Percentiles rank a stretch among this genome's conserved stretches.
phyloP scores from a whole-genome alignment of 352 stramenopile species.

The Ochromonadaceae sp. region DNA sequence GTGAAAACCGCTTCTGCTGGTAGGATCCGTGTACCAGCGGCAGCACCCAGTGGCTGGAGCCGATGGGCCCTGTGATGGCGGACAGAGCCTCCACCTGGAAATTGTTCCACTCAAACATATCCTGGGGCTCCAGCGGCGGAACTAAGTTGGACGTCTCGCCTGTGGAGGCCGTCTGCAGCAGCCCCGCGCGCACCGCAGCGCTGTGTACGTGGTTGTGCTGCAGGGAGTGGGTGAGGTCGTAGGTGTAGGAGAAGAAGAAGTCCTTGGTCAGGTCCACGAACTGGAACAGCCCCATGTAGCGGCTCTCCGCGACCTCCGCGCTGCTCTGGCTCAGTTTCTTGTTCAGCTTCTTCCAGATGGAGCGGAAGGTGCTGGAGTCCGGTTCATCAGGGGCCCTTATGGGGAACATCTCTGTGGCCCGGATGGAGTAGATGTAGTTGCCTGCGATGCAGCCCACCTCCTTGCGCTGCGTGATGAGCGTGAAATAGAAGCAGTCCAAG shows the following conservation, averaged over 20 bases:
- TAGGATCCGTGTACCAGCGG: constrained; percentile 42
- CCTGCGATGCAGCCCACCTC: constrained; percentile 55
- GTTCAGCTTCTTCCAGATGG: constrained; percentile 19
- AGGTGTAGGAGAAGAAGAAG: constrained; percentile 98
- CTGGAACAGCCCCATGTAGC: constrained; percentile 91
- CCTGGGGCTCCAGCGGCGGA: constrained; percentile 38
- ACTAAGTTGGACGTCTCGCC: constrained; percentile 25
- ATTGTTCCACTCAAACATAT: constrained; percentile 93
- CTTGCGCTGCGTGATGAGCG: constrained; percentile 84
- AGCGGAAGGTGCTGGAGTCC: not conserved
- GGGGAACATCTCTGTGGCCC: constrained; percentile 70
- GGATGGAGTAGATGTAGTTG: constrained; percentile 87
- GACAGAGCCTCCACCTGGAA: constrained; percentile 84
- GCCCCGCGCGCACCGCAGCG: too few relatives aligned
- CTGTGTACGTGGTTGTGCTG: constrained; percentile 85
- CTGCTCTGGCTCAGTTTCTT: constrained; percentile 24
- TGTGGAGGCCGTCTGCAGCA: too few relatives aligned
- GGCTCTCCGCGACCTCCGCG: constrained; percentile 50
- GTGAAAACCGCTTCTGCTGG: constrained; percentile 74
- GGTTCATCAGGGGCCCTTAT: constrained; percentile 39
- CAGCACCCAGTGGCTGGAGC: constrained; percentile 72
- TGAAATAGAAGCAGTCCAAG: constrained; percentile 94
- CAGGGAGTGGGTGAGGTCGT: constrained; percentile 89
- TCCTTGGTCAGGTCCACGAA: constrained; percentile 97
- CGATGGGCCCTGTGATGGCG: constrained; percentile 52